Conservation (phyloP, 176 grass and related monocot genomes). For the Musa troglodytarum region DNA sequence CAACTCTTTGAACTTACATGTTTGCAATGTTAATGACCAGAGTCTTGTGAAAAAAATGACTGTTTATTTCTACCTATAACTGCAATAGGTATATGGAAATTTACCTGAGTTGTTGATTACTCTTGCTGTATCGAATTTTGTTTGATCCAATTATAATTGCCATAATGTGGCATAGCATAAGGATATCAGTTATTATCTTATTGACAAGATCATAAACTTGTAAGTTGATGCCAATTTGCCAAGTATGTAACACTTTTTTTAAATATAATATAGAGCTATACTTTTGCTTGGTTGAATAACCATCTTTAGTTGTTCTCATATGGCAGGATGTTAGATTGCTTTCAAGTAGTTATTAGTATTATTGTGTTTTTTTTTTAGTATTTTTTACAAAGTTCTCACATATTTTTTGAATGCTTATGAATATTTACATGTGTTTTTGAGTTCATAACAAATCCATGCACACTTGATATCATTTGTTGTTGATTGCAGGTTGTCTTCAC, state of each 20-base stretch:
- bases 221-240: not conserved
- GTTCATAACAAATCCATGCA: not conserved
- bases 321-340: too few relatives aligned
- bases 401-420: not conserved
- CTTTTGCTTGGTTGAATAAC: not conserved
- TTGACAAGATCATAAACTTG: not conserved
- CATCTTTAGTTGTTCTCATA: not conserved
- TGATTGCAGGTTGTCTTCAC: constrained; percentile 71
- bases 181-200: not conserved
- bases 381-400: not conserved
- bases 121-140: too few relatives aligned
- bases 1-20: not conserved
- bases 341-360: not conserved
- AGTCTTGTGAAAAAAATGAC: too few relatives aligned
- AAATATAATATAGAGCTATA: not conserved
- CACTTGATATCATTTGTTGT: not conserved
- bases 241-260: not conserved
- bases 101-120: too few relatives aligned
- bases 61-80: too few relatives aligned
- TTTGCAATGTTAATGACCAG: too few relatives aligned
- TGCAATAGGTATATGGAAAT: too few relatives aligned
- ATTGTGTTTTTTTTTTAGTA: not conserved
- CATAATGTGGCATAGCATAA: not conserved
- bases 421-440: not conserved
- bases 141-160: not conserved